Base-by-base conservation (phyloP, 345 rosid species). In the Linum trigynum region DNA sequence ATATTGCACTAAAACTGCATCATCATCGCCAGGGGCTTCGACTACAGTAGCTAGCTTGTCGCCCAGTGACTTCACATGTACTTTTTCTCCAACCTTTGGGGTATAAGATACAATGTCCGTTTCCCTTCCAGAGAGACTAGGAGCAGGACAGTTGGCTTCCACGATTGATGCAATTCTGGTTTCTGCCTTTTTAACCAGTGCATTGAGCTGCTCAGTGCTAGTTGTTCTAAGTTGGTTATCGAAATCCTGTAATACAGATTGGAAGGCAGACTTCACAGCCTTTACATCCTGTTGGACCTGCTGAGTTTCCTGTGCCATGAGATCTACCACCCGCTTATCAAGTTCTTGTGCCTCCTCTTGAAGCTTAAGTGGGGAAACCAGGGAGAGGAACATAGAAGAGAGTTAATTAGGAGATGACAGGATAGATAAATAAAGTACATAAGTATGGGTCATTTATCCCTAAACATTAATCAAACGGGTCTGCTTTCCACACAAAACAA, bases 61-160 rank as follows among this genome's bases (percentile, higher is more conserved):
- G 68, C 98, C 96, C 16, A 89, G 74, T 67, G 83, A 76, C 75
- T 81, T 87, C 63, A 89, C 87, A 35, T 66, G 74, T 62, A 92
- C 96, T 71, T 81, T 78, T 82, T 92, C 97, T 75, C 97, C 98
- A 55, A 57, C 55, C 62, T 77, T 69, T 17, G 87, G 98, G 38
- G 73, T 64, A 71, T 81, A 82, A 4, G 74, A 69, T 67, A 57
- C 69, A n/a, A 62, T n/a, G 70, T 71, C 72, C 1, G 43, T 61
- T 78, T 84, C 85, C 67, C 61, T 71, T 15, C 43, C 61, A 50
- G 77, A 48, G 8, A 67, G 65, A 67, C 74, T 60, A 41, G 81
- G 72, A 40, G 38, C 62, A 67, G 90, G 87, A 38, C 62, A 58
- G 66, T 78, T 80, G 67, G 82, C 80, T 75, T 87, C 81, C 38